These are phyloP conservation scores for Starmerella scarabaei DNA, from an alignment of 805 yeast species.

Conservation along the genomic window DNA sequence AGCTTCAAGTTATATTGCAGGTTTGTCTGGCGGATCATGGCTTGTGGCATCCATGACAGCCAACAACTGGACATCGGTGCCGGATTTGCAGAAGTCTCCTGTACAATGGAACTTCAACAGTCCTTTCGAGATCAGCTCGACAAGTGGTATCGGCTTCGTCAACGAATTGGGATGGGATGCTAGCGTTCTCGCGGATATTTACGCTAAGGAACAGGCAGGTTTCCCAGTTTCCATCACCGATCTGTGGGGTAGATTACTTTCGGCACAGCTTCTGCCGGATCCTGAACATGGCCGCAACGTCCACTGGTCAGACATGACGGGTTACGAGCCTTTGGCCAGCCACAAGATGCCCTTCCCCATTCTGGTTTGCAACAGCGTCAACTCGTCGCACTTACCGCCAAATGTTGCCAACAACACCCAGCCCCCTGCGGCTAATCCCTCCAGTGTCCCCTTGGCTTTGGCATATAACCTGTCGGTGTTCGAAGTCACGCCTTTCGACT, in stretches of 20 bases:
- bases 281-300: conserved; percentile 52
- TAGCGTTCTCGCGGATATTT: conserved; percentile 34
- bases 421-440: background rate
- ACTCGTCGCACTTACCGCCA: too few relatives aligned
- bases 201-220: conserved; percentile 50
- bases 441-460: conserved; percentile 37
- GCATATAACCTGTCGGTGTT: conserved; percentile 61
- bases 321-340: conserved; percentile 45
- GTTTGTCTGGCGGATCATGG: conserved; percentile 82
- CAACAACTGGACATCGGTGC: conserved; percentile 63
- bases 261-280: conserved; percentile 56
- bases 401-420: too few relatives aligned
- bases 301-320: conserved; percentile 45
- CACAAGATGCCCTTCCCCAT: conserved; percentile 61
- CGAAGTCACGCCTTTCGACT: conserved; percentile 44
- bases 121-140: conserved; percentile 50
- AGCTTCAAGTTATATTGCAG: conserved; percentile 56
- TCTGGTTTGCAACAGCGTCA: conserved; percentile 34
- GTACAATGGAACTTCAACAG: conserved; percentile 58
- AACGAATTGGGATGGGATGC: conserved; percentile 38
- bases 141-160: conserved; percentile 40
- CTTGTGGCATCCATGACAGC: conserved; percentile 51
- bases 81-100: conserved; percentile 36
- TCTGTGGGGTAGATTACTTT: conserved; percentile 67
- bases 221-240: conserved; percentile 58